These are phyloP conservation scores for Monosporascus sp. DNA, from an alignment of 2,329 filamentous ascomycete genomes.

Conservation along the genomic window DNA sequence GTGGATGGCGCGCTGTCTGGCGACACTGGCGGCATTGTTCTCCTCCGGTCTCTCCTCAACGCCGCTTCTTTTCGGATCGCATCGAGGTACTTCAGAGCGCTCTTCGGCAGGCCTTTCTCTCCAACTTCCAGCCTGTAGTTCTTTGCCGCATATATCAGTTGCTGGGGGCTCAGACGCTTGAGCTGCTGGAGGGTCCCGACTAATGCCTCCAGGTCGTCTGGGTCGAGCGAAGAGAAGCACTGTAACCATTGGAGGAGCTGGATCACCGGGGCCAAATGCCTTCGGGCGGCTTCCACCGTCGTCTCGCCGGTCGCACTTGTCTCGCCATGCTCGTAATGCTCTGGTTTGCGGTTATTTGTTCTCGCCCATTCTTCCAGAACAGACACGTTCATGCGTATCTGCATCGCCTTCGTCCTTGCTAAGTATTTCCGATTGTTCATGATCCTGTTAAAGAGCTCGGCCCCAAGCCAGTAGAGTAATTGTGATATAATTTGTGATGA, in stretches of 20 bases:
- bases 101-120: conserved; percentile 86
- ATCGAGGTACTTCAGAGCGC: conserved; percentile 78
- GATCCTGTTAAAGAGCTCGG: conserved; percentile 94
- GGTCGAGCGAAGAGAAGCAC: conserved; percentile 86
- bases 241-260: conserved; percentile 96
- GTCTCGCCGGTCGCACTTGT: conserved; percentile 80
- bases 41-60: conserved; percentile 51
- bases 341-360: conserved; percentile 85
- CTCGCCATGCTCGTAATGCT: conserved; percentile 91
- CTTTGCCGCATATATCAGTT: conserved; percentile 85
- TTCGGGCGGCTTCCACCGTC: conserved; percentile 76
- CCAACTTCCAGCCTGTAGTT: conserved; percentile 94
- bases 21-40: conserved; percentile 38
- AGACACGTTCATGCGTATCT: conserved; percentile 98
- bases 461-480: conserved; percentile 90
- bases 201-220: conserved; percentile 81
- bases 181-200: conserved; percentile 87
- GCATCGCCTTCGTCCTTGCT: conserved; percentile 96
- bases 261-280: conserved; percentile 83
- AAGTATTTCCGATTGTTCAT: conserved; percentile 95
- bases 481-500: conserved; percentile 87
- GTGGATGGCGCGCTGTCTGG: conserved; percentile 28
- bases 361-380: conserved; percentile 94
- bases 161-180: conserved; percentile 75
- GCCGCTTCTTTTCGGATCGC: conserved; percentile 72